phyloP scores from a whole-genome alignment of 331 rosid genomes.

The Stylosanthes scabra region DNA sequence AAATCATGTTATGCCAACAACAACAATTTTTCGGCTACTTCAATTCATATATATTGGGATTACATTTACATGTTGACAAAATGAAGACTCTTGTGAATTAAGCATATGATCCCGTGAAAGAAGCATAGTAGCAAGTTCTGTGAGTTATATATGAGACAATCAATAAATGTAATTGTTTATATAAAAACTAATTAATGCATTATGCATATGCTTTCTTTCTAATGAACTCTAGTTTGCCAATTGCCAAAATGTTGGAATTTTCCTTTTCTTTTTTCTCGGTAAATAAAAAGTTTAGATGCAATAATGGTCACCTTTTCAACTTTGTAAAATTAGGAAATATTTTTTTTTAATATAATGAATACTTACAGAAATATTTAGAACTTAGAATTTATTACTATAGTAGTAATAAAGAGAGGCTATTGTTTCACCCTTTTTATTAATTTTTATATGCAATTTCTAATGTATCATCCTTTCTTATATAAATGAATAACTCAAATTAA shows the following conservation, averaged over 20 bases:
- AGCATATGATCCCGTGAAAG: constrained; percentile 13
- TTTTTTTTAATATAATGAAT: too few species aligned
- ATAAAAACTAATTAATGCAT: background rate
- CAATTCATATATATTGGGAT: background rate
- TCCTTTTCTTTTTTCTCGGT: too few species aligned
- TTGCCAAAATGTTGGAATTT: background rate
- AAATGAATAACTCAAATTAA: too few species aligned
- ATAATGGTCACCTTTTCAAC: too few species aligned
- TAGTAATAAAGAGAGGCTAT: too few species aligned
- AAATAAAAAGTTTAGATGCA: too few species aligned
- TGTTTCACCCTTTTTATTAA: too few species aligned
- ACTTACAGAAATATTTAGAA: too few species aligned
- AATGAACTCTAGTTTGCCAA: background rate
- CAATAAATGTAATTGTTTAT: background rate
- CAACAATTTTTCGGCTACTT: constrained; percentile 10
- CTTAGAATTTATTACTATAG: too few species aligned
- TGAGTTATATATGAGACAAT: background rate
- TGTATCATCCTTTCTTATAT: too few species aligned
- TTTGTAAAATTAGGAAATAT: too few species aligned
- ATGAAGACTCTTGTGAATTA: constrained; percentile 27
- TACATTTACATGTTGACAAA: constrained; percentile 36
- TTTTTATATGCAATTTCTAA: too few species aligned
- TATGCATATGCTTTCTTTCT: background rate
- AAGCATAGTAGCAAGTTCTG: background rate
- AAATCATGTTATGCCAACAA: constrained; percentile 27